A percentile compares a stretch with the other conserved stretches of the same genome.
phyloP scores from a whole-genome alignment of 2,329 filamentous ascomycete genomes.

The Setomelanomma holmii region DNA sequence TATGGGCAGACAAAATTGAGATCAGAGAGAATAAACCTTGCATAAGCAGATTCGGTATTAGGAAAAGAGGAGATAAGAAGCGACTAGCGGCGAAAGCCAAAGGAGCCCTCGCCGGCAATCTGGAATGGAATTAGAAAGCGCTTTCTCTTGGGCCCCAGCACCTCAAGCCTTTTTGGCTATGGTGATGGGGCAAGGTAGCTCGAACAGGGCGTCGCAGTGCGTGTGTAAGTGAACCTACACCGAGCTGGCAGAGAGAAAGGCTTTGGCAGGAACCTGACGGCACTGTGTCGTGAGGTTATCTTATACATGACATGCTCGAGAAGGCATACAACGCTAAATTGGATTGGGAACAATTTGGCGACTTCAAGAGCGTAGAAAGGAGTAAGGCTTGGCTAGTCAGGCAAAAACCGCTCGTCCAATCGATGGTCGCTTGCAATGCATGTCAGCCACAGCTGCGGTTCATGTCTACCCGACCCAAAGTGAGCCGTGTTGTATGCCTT shows the following conservation, averaged over 20 bases:
- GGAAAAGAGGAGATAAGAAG: background rate
- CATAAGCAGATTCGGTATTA: background rate
- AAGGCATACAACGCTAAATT: constrained; percentile 1
- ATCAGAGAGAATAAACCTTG: background rate
- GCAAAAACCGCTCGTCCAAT: background rate
- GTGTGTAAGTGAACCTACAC: background rate
- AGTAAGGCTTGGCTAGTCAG: background rate
- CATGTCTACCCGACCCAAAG: background rate
- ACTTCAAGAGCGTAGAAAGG: no score
- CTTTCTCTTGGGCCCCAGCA: background rate
- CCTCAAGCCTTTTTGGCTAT: background rate
- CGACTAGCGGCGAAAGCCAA: constrained; percentile 1
- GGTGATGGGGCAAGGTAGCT: background rate
- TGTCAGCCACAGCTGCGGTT: background rate
- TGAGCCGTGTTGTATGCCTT: background rate
- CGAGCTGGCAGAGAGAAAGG: background rate
- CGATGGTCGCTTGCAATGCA: background rate
- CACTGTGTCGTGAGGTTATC: background rate
- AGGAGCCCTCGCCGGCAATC: background rate
- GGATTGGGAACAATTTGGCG: no score
- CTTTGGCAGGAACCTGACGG: background rate
- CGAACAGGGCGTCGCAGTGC: background rate
- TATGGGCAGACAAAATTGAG: constrained; percentile 2
- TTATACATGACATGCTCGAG: background rate
- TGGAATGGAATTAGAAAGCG: background rate